Conservation (phyloP, 805 yeast species). For the Ascoidea rubescens region DNA sequence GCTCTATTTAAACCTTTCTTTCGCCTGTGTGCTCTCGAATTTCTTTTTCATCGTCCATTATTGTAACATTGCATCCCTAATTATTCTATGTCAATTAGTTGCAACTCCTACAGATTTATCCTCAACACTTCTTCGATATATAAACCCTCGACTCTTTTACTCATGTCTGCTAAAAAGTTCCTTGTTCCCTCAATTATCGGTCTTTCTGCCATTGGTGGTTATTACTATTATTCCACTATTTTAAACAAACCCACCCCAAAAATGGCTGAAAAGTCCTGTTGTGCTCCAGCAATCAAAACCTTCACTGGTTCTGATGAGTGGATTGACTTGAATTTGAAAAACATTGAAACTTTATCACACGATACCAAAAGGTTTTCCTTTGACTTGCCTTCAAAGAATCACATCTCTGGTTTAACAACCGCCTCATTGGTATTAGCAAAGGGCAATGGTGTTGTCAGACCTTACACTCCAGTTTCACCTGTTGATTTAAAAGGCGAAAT, state of each 20-base stretch:
- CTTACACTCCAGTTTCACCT: constrained; percentile 78
- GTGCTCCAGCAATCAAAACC: constrained; percentile 26
- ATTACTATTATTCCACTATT: constrained; percentile 12
- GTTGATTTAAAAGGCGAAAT: constrained; percentile 56
- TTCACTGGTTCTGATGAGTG: constrained; percentile 55
- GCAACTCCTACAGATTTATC: no score
- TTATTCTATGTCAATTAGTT: no score
- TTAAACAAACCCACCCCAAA: constrained; percentile 13
- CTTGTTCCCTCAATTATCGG: constrained; percentile 8
- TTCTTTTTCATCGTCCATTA: no score
- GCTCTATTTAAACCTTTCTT: no score
- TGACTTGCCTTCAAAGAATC: constrained; percentile 51
- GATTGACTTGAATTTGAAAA: constrained; percentile 47
- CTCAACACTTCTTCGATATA: no score
- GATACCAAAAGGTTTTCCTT: constrained; percentile 62
- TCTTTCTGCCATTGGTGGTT: constrained; percentile 11
- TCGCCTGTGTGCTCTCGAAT: no score
- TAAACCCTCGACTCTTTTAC: no score
- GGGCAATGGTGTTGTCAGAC: constrained; percentile 80
- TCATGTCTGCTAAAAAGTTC: constrained; percentile 2
- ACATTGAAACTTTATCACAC: constrained; percentile 33
- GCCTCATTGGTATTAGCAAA: constrained; percentile 77
- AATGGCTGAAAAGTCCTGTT: neutral
- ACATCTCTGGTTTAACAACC: constrained; percentile 59
- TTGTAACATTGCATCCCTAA: no score